These are phyloP conservation scores for Pestalotiopsis sp. DNA, from an alignment of 2,329 filamentous ascomycete genomes.

Conservation along the genomic window DNA sequence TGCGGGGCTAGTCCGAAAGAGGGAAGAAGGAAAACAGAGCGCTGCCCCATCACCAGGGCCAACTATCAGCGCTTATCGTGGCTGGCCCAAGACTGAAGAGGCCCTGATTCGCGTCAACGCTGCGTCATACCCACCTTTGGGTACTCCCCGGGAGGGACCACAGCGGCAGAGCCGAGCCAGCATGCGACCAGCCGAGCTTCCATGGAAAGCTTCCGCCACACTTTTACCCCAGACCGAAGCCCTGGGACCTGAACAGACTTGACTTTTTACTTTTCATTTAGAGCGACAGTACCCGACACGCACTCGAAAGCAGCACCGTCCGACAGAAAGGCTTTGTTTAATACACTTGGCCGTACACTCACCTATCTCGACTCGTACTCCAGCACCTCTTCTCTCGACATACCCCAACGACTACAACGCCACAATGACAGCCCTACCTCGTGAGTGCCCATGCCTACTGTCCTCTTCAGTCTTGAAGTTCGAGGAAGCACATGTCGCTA, in stretches of 20 bases:
- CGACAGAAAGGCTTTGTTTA: not conserved
- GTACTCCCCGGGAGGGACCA: constrained; percentile 4
- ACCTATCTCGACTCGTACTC: not conserved
- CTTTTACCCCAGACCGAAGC: not conserved
- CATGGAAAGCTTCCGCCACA: constrained; percentile 21
- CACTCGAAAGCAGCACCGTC: not conserved
- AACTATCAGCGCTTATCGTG: constrained; percentile 21
- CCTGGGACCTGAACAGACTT: not conserved
- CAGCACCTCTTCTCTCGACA: not conserved
- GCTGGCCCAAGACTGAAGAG: not conserved
- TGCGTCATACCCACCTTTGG: constrained; percentile 25
- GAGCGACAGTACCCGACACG: constrained; percentile 7
- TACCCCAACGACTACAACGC: not conserved
- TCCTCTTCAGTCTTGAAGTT: not conserved
- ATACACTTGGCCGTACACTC: not conserved
- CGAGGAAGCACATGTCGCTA: not conserved
- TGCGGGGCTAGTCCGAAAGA: constrained; percentile 17
- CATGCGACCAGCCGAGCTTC: not conserved
- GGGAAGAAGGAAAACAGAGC: constrained; percentile 26
- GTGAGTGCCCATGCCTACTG: constrained; percentile 21
- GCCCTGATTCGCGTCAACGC: not conserved
- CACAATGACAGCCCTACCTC: constrained; percentile 34
- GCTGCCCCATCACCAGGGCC: constrained; percentile 29
- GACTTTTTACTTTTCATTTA: not conserved
- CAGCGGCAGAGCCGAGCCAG: not conserved